phyloP scores from a whole-genome alignment of 2,329 filamentous ascomycete species.

The Fusarium bulbicola region DNA sequence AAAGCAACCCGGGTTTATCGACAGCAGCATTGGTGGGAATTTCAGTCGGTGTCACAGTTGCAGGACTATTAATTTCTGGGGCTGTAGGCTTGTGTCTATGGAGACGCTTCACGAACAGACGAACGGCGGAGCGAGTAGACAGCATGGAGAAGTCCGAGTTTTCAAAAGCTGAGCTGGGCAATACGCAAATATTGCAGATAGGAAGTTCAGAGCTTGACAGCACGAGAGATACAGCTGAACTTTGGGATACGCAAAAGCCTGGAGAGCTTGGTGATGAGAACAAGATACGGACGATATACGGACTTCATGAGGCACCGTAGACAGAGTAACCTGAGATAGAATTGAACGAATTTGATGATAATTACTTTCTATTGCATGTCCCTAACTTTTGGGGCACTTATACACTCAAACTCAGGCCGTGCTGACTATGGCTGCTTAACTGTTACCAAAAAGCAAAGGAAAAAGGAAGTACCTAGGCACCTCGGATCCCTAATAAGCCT shows the following conservation, averaged over 20 bases:
- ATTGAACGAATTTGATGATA: accelerated
- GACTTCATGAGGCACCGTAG: slow-evolving; percentile 10
- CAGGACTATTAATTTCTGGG: background rate
- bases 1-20: background rate
- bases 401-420: too few relatives aligned
- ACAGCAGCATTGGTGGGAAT: background rate
- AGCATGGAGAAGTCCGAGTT: background rate
- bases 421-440: too few relatives aligned
- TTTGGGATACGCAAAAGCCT: slow-evolving; percentile 4
- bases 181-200: background rate
- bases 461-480: accelerated
- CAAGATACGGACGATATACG: background rate
- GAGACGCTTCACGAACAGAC: background rate
- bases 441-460: accelerated
- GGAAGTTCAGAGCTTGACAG: background rate
- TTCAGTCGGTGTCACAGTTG: background rate
- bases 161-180: background rate
- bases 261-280: slow-evolving; percentile 6
- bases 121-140: background rate
- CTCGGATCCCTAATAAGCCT: background rate
- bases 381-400: accelerated
- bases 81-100: background rate
- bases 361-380: accelerated
- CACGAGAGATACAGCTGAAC: background rate
- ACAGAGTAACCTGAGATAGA: accelerated